phyloP scores from a whole-genome alignment of 2,329 filamentous ascomycete species.

The Aspergillus sp. region DNA sequence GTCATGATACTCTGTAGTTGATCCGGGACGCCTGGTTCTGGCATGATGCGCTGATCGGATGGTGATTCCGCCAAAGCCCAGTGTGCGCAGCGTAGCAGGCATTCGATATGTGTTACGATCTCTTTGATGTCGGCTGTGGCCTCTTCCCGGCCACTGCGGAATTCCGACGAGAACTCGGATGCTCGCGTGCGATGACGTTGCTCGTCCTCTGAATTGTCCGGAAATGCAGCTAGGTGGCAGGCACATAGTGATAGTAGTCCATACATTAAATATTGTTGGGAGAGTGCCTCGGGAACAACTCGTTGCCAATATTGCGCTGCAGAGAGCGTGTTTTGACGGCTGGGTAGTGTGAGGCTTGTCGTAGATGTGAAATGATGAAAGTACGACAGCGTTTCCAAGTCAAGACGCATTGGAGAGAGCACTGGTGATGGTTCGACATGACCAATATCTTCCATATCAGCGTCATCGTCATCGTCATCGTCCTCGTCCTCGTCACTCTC shows the following conservation, averaged over 20 bases:
- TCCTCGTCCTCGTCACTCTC: neutral
- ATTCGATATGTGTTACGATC: neutral
- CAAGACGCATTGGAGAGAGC: neutral
- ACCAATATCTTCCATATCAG: neutral
- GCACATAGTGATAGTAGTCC: constrained; percentile 7
- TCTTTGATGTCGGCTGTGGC: neutral
- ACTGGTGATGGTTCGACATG: neutral
- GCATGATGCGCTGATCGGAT: neutral
- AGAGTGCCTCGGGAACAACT: neutral
- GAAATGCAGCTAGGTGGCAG: neutral
- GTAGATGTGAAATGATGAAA: constrained; percentile 9
- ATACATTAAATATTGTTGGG: constrained; percentile 1
- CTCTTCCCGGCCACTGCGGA: neutral
- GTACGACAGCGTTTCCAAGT: constrained; percentile 6
- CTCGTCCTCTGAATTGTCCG: neutral
- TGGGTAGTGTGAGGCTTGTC: constrained; percentile 1
- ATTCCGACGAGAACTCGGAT: neutral
- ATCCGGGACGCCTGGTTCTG: neutral
- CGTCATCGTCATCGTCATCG: neutral
- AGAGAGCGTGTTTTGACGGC: neutral
- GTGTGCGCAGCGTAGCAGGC: neutral
- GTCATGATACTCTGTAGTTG: neutral
- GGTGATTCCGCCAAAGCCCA: neutral
- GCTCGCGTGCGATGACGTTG: neutral
- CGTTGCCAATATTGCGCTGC: neutral